These are phyloP conservation scores for Hemileccinum impolitum DNA, from an alignment of 768 basidiomycete genomes.

Conservation along the genomic window DNA sequence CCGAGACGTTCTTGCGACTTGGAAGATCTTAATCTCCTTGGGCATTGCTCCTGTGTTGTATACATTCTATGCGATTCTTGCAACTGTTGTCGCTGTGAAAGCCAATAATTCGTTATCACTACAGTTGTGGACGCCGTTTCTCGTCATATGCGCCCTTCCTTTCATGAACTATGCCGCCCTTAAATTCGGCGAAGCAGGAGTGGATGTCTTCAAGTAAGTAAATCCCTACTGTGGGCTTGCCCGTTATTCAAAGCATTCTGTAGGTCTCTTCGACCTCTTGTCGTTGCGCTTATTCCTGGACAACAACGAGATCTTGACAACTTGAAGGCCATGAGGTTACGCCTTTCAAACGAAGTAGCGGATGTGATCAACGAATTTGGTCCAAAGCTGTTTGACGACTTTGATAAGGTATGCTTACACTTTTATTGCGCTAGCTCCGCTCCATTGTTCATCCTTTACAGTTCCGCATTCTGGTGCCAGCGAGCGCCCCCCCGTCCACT, in stretches of 20 bases:
- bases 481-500: conserved; percentile 78
- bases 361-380: conserved; percentile 86
- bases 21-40: conserved; percentile 94
- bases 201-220: conserved; percentile 94
- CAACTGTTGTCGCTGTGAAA: conserved; percentile 67
- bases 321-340: conserved; percentile 67
- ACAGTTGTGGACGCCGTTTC: conserved; percentile 72
- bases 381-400: conserved; percentile 83
- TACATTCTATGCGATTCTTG: conserved; percentile 75
- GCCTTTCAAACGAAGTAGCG: conserved; percentile 80
- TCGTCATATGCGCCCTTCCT: conserved; percentile 72
- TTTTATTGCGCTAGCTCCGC: neutral
- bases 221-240: neutral
- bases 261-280: conserved; percentile 86
- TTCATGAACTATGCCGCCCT: conserved; percentile 90
- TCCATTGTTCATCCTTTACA: conserved; percentile 27
- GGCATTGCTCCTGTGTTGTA: conserved; percentile 89
- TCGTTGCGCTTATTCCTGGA: conserved; percentile 85
- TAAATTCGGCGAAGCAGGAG: conserved; percentile 96
- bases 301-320: conserved; percentile 78
- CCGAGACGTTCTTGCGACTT: conserved; percentile 95
- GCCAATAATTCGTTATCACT: conserved; percentile 60
- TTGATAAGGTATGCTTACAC: conserved; percentile 58
- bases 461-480: conserved; percentile 79
- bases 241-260: conserved; percentile 8